phyloP scores from a whole-genome alignment of 495 filamentous ascomycete genomes.

The Cryomyces antarcticus region DNA sequence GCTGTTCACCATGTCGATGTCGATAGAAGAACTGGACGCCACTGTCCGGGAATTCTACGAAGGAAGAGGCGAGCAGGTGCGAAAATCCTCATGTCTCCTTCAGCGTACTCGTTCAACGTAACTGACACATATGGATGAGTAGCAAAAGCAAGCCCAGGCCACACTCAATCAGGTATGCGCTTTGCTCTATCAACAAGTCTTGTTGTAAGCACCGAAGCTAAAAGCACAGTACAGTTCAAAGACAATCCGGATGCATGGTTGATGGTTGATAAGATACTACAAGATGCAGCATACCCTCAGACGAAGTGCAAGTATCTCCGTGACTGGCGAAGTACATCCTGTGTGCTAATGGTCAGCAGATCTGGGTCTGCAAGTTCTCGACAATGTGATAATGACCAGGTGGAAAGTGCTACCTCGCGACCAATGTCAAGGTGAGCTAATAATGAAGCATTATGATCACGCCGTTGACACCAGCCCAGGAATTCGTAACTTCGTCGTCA shows the following conservation, averaged over 20 bases:
- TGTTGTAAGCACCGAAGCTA: background rate
- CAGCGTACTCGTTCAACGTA: conserved; percentile 3
- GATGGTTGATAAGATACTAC: conserved; percentile 84
- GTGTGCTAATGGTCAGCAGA: conserved; percentile 39
- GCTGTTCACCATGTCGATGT: conserved; percentile 35
- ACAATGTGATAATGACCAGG: conserved; percentile 95
- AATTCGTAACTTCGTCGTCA: conserved; percentile 96
- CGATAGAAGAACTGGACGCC: conserved; percentile 82
- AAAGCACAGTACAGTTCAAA: conserved; percentile 54
- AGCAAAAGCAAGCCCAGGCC: conserved; percentile 96
- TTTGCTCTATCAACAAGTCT: conserved; percentile 6
- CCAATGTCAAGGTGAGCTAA: conserved; percentile 63
- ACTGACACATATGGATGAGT: background rate
- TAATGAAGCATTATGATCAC: background rate
- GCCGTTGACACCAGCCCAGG: conserved; percentile 27
- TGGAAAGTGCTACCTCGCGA: conserved; percentile 95
- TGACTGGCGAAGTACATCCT: conserved; percentile 1
- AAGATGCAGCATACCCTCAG: conserved; percentile 73
- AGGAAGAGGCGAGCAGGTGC: conserved; percentile 76
- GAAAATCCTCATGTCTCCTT: conserved; percentile 11
- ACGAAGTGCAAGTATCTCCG: conserved; percentile 63
- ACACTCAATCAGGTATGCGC: conserved; percentile 73
- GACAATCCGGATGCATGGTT: conserved; percentile 97
- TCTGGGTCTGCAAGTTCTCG: conserved; percentile 84
- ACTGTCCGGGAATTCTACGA: conserved; percentile 95